Conservation (phyloP, 140 eudicot species). For the Stevia rebaudiana region DNA sequence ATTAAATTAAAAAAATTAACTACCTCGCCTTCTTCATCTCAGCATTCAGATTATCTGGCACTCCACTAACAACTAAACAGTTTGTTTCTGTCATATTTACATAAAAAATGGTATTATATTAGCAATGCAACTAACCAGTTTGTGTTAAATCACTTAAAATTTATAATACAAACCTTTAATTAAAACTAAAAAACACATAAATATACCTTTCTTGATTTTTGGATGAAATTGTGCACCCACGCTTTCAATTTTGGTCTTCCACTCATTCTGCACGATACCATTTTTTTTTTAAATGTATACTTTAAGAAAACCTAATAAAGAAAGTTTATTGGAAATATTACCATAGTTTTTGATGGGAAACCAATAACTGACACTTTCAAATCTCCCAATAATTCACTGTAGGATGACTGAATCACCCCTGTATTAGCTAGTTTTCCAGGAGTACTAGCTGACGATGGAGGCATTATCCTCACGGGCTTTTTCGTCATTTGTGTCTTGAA, state of each 20-base stretch:
- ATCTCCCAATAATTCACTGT: conserved; percentile 60
- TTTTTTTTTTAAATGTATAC: background rate
- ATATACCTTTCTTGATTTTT: conserved; percentile 79
- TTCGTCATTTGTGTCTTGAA: conserved; percentile 64
- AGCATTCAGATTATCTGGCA: conserved; percentile 45
- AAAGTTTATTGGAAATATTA: conserved; percentile 16
- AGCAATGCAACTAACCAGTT: background rate
- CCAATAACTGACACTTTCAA: conserved; percentile 62
- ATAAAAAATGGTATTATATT: conserved; percentile 7
- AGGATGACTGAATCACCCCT: conserved; percentile 38
- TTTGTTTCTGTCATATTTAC: conserved; percentile 53
- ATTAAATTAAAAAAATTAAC: background rate
- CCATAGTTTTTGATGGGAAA: conserved; percentile 46
- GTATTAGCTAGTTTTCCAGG: conserved; percentile 43
- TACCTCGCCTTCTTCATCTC: conserved; percentile 91
- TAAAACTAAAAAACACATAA: background rate
- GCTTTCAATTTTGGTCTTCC: conserved; percentile 57
- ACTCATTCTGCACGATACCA: conserved; percentile 40
- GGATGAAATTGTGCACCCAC: conserved; percentile 73
- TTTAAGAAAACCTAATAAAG: background rate
- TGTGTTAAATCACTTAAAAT: background rate
- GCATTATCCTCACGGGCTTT: conserved; percentile 63
- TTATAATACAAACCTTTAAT: too few relatives aligned
- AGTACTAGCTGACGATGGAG: conserved; percentile 42
- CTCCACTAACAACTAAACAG: conserved; percentile 71